Base-by-base conservation (phyloP, 129 eudicot species). In the Chrysanthemum lavandulifolium region DNA sequence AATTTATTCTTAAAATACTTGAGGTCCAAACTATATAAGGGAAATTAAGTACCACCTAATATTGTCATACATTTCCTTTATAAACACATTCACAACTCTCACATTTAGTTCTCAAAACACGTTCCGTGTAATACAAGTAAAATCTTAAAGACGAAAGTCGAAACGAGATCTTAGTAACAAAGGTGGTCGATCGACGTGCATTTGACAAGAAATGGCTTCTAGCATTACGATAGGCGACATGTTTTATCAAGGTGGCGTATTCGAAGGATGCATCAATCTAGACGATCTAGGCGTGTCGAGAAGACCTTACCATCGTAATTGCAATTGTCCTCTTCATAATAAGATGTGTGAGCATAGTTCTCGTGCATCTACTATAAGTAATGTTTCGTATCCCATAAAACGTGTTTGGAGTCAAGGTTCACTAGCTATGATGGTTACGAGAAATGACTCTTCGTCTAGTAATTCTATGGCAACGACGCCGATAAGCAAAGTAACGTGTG, bases 241-340 rank as follows among this genome's bases (percentile, higher is more conserved):
- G 66, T 53, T 40, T 52, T 70, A 40, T 10, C 72, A 13, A 70
- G 66, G 76, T 61, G 77, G 77, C 12, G 65, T 73, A 36, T 86
- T 57, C 27, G 88, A 75, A 62, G 95, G 85, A 29, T 88, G 87
- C 72, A 80, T 88, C 11, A 48, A 73, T 65, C 81, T 71, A 14
- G 73, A 76, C 14, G 88, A 85, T 56, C 40, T 15, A 73, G 71
- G 68, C 1, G 61, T 85, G 8, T 48, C 53, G 1, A 73, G 82
- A 72, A 73, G 91, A 31, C 96, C 96, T 3, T 88, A 88, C 62
- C 96, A 88, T 53, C 78, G 82, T 10, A 86, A 88, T 7, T 88
- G 96, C 69, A 75, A 73, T n/a, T 85, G 96, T 80, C 87, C 85
- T 2, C 77, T 88, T 21, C 96, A 88, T 73, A 79, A 88, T 73